Percentiles rank a stretch among this genome's conserved stretches.
These are phyloP conservation scores for Lindgomyces ingoldianus DNA, from an alignment of 495 filamentous ascomycete genomes.

Conservation along the genomic window DNA sequence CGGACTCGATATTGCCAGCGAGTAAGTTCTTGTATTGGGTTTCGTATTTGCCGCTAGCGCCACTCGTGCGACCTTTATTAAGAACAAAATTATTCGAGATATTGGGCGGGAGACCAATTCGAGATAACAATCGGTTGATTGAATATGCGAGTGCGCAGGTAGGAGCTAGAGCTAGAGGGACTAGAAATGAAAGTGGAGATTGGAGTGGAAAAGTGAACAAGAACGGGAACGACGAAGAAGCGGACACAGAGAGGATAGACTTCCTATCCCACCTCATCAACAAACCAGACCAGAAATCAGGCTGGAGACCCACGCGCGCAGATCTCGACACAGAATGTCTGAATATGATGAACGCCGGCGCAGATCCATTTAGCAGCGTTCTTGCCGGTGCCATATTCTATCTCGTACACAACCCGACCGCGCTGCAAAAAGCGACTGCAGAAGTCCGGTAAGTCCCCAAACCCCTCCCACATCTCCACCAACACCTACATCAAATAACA, in stretches of 20 bases:
- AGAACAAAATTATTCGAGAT: slow-evolving; percentile 35
- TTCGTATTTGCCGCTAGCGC: slow-evolving; percentile 36
- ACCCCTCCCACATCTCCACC: neutral
- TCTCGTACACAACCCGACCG: slow-evolving; percentile 54
- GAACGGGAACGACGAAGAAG: neutral
- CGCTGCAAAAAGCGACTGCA: slow-evolving; percentile 47
- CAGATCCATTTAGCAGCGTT: slow-evolving; percentile 41
- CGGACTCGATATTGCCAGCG: slow-evolving; percentile 54
- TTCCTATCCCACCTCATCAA: slow-evolving; percentile 38
- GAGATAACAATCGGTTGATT: slow-evolving; percentile 36
- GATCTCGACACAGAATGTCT: slow-evolving; percentile 43
- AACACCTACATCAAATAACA: neutral
- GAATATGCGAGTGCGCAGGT: slow-evolving; percentile 27
- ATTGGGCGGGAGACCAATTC: slow-evolving; percentile 30
- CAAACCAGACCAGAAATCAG: slow-evolving; percentile 39
- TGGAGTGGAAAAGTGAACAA: slow-evolving; percentile 5
- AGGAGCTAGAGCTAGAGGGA: neutral
- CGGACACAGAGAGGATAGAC: slow-evolving; percentile 20
- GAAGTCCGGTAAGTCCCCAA: slow-evolving; percentile 54
- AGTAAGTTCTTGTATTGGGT: slow-evolving; percentile 38
- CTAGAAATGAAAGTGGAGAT: neutral
- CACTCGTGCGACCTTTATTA: slow-evolving; percentile 35
- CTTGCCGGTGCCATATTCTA: slow-evolving; percentile 63
- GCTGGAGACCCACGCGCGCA: slow-evolving; percentile 29
- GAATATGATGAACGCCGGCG: slow-evolving; percentile 42